Base-by-base conservation (phyloP, 2,329 filamentous ascomycete species). In the Kalmusia sp. region DNA sequence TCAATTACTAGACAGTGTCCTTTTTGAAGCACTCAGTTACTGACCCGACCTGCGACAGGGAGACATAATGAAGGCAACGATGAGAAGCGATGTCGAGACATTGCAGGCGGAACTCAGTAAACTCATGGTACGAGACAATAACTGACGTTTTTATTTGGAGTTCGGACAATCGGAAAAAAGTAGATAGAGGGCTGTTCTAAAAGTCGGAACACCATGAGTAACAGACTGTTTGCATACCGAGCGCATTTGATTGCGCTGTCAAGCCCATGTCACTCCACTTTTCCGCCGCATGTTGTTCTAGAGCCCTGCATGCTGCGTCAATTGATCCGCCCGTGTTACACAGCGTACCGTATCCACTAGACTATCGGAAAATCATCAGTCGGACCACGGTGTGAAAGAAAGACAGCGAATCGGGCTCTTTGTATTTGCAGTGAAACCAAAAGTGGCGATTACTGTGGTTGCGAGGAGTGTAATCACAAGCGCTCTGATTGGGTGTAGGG, bases 391-490 rank as follows among this genome's bases (percentile, higher is more conserved):
- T 14, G 27, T 17, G 17, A 39, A 40, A 34, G 17, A 59, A 53
- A 45, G 49, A 37, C 51, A 61, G 52, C 65, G 59, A 69, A 68
- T 70, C 35, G 39, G 24, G 57, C 27, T 8, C 35, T 37, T 48
- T 35, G 38, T 21, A 65, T 62, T 59, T 51, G 41, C 34, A 43
- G 54, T 65, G 58, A 62, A 60, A 63, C 58, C 62, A 39, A 59
- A 62, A 52, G 62, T 64, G 65, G 65, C 62, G 53, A 58, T 30
- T 49, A 33, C 49, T 59, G 17, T 11, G n/a, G 25, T 34, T 24
- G 31, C 35, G 28, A 22, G 28, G 33, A 44, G 60, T 49, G 68
- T 70, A 70, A 71, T 70, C 67, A 71, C 28, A 41, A n/a, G 37
- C 21, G 45, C 39, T 60, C 50, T 71, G 63, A 71, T 71, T 71